Base-by-base conservation (phyloP, 179 eudicot genomes). In the Beta macrorhiza region DNA sequence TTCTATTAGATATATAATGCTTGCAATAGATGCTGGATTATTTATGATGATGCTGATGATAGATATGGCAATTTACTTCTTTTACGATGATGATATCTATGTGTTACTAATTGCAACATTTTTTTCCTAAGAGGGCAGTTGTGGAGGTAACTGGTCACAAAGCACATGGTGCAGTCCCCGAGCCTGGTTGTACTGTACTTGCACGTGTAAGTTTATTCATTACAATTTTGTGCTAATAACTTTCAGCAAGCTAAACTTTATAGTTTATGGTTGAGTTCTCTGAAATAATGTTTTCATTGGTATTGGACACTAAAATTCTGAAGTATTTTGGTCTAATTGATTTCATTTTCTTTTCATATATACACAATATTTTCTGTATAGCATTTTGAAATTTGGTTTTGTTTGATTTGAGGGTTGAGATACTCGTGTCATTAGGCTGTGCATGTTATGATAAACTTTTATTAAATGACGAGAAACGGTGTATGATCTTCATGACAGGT, bases 141-240 rank as follows among this genome's bases (percentile, higher is more conserved):
- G 98, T 91, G 83, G 97, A 92, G 90, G 94, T 97, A 85, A 88
- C 83, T 32, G 97, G 99, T 81, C 97, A 92, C 87, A 97, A 94
- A 85, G 93, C 98, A 47, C 97, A 92, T 82, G 95, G 93, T 78
- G 90, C 93, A 11, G 97, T 97, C 77, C 99, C 99, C 76, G 93
- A 92, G 84, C 97, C 95, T 49, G 97, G 97, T 58, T 92, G 86
- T 77, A 83, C 85, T 75, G 98, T 97, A 74, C 87, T 94, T 87
- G 94, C 92, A 22, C 92, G 98, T 73, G 99, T 96, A 87, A 90
- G 94, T 79, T 80, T 71, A 77, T 78, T 47, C 19, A 6, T 77
- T 8, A 25, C 2, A 29, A 14, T 9, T 22, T 25, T 52, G 1
- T 9, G 16, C 12, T 74, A 45, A 56, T 14, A 56, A 55, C 22